phyloP scores from a whole-genome alignment of 345 rosid species.

The Lepidium didymum region DNA sequence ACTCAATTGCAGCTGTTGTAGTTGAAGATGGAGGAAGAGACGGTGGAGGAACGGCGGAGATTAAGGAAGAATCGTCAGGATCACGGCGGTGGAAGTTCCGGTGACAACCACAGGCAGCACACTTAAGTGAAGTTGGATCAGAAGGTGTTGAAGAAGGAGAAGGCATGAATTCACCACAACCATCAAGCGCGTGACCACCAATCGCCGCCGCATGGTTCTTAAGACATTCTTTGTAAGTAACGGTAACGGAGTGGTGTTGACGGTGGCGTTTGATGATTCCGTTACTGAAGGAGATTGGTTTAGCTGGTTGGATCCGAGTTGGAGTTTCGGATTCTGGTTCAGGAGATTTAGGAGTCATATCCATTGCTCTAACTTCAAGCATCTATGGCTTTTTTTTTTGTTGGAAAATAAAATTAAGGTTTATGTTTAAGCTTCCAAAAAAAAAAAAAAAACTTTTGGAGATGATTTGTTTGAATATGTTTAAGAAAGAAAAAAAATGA shows the following conservation, averaged over 20 bases:
- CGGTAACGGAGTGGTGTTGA: conserved; percentile 8
- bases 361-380: conserved; percentile 25
- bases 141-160: conserved; percentile 35
- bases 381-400: not conserved
- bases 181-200: conserved; percentile 75
- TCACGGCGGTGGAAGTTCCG: conserved; percentile 80
- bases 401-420: conserved; percentile 5
- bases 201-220: conserved; percentile 75
- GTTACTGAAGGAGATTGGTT: conserved; percentile 58
- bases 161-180: conserved; percentile 85
- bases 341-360: conserved; percentile 44
- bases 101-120: conserved; percentile 88
- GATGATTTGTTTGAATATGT: not conserved
- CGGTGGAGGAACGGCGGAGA: not conserved
- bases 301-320: conserved; percentile 51
- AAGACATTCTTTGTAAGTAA: conserved; percentile 59
- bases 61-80: conserved; percentile 28
- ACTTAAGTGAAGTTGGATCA: conserved; percentile 69
- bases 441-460: not conserved
- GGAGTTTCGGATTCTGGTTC: conserved; percentile 57
- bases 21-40: conserved; percentile 5
- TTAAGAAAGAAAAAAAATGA: not conserved
- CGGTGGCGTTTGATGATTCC: conserved; percentile 67
- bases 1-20: conserved; percentile 41
- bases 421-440: not conserved